phyloP scores from a whole-genome alignment of 23 red algal species.

The Gracilaria domingensis region DNA sequence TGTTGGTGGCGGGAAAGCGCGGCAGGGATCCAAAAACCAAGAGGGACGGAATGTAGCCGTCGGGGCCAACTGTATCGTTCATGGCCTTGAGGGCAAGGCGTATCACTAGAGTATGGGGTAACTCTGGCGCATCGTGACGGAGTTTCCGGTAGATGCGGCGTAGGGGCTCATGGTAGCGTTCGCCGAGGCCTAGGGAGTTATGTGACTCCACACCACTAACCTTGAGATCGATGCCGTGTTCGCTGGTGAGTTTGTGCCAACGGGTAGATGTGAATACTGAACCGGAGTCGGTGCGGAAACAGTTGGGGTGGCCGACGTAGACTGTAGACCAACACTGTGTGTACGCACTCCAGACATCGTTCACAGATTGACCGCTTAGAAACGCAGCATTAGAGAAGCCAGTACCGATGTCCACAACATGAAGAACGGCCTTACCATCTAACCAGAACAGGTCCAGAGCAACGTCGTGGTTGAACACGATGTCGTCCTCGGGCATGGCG shows the following conservation, averaged over 20 bases:
- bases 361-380: constrained; percentile 20
- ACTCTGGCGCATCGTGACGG: constrained; percentile 7
- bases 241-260: neutral
- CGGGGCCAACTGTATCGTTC: constrained; percentile 11
- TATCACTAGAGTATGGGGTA: neutral
- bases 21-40: neutral
- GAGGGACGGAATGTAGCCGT: neutral
- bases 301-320: constrained; percentile 30
- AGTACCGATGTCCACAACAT: constrained; percentile 16
- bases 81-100: neutral
- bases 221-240: constrained; percentile 22
- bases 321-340: constrained; percentile 1
- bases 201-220: constrained; percentile 7
- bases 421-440: constrained; percentile 6
- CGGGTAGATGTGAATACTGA: neutral
- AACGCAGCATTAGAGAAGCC: constrained; percentile 25
- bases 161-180: constrained; percentile 24
- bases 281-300: neutral
- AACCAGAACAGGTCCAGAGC: constrained; percentile 34
- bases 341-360: constrained; percentile 36
- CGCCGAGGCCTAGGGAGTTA: constrained; percentile 11
- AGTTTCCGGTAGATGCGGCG: constrained; percentile 14
- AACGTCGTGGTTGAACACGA: constrained; percentile 35
- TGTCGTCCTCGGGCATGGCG: neutral
- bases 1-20: neutral